Base-by-base conservation (phyloP, 2,329 filamentous ascomycete genomes). In the Fusarium brachygibbosum region DNA sequence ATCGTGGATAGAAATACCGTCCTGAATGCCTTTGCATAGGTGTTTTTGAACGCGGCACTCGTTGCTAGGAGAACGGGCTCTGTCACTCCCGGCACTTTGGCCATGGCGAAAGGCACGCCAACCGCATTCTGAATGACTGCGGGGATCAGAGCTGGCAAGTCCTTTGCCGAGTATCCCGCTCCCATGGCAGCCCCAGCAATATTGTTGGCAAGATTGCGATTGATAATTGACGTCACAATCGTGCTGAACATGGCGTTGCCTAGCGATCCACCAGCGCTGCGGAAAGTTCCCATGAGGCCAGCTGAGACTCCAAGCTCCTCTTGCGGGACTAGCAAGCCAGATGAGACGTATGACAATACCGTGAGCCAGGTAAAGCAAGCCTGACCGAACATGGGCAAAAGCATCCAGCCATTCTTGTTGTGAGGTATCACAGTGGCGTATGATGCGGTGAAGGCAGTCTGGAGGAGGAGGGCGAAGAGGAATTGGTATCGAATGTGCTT, bases 211-310 rank as follows among this genome's bases (percentile, higher is more conserved):
- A 62, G 58, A 6, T 62, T 10, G 3, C 57, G 45, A 12, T 62
- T 62, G 14, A 45, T n/a, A 7, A 61, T 54, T 0, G 45, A 61
- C 3, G 57, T 53, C 10, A 62, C 23, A 12, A 62, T 62, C 8
- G 58, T 62, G 28, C 57, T 62, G 25, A 62, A 62, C 57, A 62
- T 62, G 23, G 58, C 58, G 19, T 62, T 62, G 6, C 58, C 58
- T 2, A 62, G 17, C 6, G 57, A 62, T 29, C 58, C 58, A 6
- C 58, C 58, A 23, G 57, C 57, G 28, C 58, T 62, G 14, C 58
- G 58, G 32, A 62, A 62, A 2, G 58, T 61, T 5, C 58, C 58
- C 45, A 62, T 62, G 1, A 62, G 40, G 10, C 58, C 57, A 0
- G 58, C 57, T 2, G 58, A 61, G 10, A 61, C 35, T 14, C 58